These are phyloP conservation scores for Cladophialophora yegresii DNA, from an alignment of 2,329 filamentous ascomycete species.

Conservation along the genomic window DNA sequence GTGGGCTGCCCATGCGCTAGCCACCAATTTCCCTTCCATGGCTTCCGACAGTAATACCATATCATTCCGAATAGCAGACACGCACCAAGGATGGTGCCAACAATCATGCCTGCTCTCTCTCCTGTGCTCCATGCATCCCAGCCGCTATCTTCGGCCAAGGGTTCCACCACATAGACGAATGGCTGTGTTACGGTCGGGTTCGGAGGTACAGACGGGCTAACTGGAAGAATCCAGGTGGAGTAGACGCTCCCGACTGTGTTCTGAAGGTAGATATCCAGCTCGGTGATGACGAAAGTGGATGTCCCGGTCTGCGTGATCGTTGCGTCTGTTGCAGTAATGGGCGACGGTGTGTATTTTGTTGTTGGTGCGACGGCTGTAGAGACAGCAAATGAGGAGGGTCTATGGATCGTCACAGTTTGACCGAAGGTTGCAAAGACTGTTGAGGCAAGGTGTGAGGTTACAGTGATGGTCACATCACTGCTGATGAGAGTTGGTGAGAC, in stretches of 20 bases:
- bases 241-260: constrained; percentile 23
- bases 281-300: constrained; percentile 28
- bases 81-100: constrained; percentile 36
- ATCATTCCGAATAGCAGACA: constrained; percentile 35
- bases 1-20: constrained; percentile 28
- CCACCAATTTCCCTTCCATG: constrained; percentile 31
- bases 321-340: not conserved
- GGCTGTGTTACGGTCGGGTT: constrained; percentile 1
- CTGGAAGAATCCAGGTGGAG: constrained; percentile 27
- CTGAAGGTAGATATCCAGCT: constrained; percentile 33
- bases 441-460: constrained; percentile 23
- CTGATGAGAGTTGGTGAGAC: constrained; percentile 18
- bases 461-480: constrained; percentile 19
- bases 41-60: constrained; percentile 25
- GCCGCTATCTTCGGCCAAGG: constrained; percentile 14
- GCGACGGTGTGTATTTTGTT: constrained; percentile 23
- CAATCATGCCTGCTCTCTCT: constrained; percentile 39
- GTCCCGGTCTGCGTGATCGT: constrained; percentile 16
- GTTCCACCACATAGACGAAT: constrained; percentile 25
- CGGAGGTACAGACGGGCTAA: constrained; percentile 7
- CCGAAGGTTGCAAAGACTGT: constrained; percentile 26
- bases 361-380: constrained; percentile 10
- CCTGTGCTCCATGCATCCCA: constrained; percentile 38
- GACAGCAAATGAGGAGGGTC: constrained; percentile 6
- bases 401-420: constrained; percentile 27